Base-by-base conservation (phyloP, 2,329 filamentous ascomycete species). In the Arthrobotrys sphaeroides region DNA sequence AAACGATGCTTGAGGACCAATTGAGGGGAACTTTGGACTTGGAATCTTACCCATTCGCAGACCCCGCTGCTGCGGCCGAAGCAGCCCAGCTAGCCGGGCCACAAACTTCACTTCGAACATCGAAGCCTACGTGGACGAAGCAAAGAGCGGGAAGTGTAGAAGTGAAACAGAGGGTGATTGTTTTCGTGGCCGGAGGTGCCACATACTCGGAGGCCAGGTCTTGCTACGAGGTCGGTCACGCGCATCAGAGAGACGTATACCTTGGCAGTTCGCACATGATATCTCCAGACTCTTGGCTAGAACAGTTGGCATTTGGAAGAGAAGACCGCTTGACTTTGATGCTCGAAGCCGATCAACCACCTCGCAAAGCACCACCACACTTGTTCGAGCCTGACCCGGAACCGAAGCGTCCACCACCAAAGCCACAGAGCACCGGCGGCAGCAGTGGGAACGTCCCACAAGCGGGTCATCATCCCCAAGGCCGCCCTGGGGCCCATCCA, bases 41-140 rank as follows among this genome's bases (percentile, higher is more conserved):
- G 51, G 84, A 83, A 2, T 80, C 85, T 1, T 94, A 94, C 78
- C 92, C 92, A 0, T 93, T 90, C 77, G 88, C 90, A 70, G 90
- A 91, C 75, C 90, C 90, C 3, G 89, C 90, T 13, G 89, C 85
- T 43, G 84, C 90, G 78, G 85, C 86, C 13, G 87, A 88, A 76
- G 87, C 88, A 69, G 55, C 60, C 43, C 84, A 85, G 5, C 84
- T 87, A 42, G 80, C 88, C 47, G 84, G 85, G 4, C 85, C 87
- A 24, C 86, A 91, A 78, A 88, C 91, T 10, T 98, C 94, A 12
- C 87, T 99, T 22, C 91, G 95, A 70, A 92, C 92, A 7, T 93
- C 93, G 13, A 96, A 97, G 80, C 95, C 94, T 1, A 97, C 94
- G 43, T 99, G 95, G 95, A 95, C 95, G 1, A 92, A 92, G 62